A percentile compares a stretch with the other conserved stretches of the same genome.
Evolutionary conservation across 306 rosid genomes (phyloP).

Genomic region (Casuarina glauca): DNA sequence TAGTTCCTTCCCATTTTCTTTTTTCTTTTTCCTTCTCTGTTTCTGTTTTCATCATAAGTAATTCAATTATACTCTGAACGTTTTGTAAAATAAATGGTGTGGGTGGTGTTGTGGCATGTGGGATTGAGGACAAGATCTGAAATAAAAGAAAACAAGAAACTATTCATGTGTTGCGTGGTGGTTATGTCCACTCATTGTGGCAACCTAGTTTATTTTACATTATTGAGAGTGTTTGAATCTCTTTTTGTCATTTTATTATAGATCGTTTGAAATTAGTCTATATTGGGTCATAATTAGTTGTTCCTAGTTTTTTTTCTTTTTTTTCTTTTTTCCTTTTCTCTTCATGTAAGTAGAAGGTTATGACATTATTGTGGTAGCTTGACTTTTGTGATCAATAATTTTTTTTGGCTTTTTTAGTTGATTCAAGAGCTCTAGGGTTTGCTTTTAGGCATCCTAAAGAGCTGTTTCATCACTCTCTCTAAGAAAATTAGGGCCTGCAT

Average conservation of each 20-base stretch:
- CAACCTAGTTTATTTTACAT: background rate
- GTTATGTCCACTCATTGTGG: background rate
- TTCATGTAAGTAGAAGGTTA: no score
- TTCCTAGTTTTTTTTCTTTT: background rate
- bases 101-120: background rate
- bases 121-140: background rate
- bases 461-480: no score
- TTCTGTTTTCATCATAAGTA: background rate
- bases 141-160: background rate
- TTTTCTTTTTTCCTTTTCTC: no score
- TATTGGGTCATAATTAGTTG: background rate
- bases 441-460: no score
- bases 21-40: background rate
- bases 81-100: background rate
- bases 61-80: background rate
- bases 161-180: background rate
- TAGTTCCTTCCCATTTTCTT: constrained; percentile 8
- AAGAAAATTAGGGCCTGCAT: background rate
- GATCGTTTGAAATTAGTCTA: background rate
- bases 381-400: no score
- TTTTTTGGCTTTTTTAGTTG: no score
- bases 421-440: no score
- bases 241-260: background rate
- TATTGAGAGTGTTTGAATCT: background rate
- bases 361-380: no score